Evolutionary conservation across 495 filamentous ascomycete genomes (phyloP).

Genomic region (Penicillium crystallinum): DNA sequence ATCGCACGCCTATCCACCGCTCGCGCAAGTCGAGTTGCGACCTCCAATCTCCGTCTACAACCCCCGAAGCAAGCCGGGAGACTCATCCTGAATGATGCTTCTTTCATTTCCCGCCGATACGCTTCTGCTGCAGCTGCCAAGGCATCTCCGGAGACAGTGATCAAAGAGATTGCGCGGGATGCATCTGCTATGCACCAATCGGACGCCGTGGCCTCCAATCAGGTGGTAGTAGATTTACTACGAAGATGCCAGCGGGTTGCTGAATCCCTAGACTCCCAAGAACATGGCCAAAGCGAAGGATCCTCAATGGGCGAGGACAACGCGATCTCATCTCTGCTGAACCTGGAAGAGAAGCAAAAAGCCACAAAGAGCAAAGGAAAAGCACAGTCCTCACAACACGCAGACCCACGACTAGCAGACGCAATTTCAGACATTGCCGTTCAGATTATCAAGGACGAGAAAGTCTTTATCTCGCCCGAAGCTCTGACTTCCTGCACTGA

Average conservation of each 20-base stretch:
- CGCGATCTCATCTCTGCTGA: slow-evolving; percentile 47
- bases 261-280: slow-evolving; percentile 26
- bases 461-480: slow-evolving; percentile 73
- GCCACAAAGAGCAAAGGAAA: slow-evolving; percentile 10
- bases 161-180: slow-evolving; percentile 27
- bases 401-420: slow-evolving; percentile 30
- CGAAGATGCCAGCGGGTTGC: slow-evolving; percentile 42
- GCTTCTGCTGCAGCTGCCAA: slow-evolving; percentile 9
- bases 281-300: slow-evolving; percentile 19
- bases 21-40: slow-evolving; percentile 3
- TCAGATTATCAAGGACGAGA: slow-evolving; percentile 63
- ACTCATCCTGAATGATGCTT: not conserved
- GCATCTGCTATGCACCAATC: slow-evolving; percentile 26
- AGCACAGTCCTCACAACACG: slow-evolving; percentile 11
- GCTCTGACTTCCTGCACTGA: slow-evolving; percentile 65
- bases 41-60: slow-evolving; percentile 14
- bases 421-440: slow-evolving; percentile 53
- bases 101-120: slow-evolving; percentile 4
- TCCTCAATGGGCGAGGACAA: slow-evolving; percentile 22
- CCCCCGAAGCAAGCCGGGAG: slow-evolving; percentile 8
- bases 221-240: slow-evolving; percentile 36
- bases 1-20: slow-evolving; percentile 14
- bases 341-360: slow-evolving; percentile 44
- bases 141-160: slow-evolving; percentile 8
- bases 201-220: slow-evolving; percentile 35